Percentiles rank a stretch among this genome's conserved stretches.
Evolutionary conservation across 208 protist species (phyloP).

Genomic region (Crithidia expoeki): DNA sequence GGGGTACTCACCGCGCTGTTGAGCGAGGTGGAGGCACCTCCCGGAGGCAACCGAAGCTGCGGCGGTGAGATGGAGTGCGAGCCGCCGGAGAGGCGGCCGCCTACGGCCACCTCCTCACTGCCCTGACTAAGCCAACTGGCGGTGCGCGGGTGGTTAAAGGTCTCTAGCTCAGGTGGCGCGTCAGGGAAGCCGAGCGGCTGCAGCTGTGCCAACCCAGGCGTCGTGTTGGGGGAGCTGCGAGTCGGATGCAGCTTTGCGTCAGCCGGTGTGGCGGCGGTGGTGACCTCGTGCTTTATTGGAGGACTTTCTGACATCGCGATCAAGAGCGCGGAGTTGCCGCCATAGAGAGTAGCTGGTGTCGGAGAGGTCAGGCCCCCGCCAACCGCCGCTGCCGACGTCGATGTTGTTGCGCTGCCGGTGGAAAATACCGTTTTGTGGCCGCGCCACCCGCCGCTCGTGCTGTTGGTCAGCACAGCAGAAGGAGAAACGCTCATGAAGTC

Average conservation of each 20-base stretch:
- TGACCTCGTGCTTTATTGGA: background rate
- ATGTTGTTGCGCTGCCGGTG: background rate
- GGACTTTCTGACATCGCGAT: background rate
- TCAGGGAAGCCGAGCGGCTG: conserved; percentile 19
- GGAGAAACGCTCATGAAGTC: conserved; percentile 2
- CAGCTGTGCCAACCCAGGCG: conserved; percentile 17
- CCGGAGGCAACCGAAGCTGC: conserved; percentile 5
- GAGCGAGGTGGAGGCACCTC: background rate
- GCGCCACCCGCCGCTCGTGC: conserved; percentile 1
- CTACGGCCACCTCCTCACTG: conserved; percentile 18
- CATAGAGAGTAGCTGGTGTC: conserved; percentile 10
- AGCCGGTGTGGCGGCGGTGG: background rate
- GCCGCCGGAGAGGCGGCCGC: conserved; percentile 29
- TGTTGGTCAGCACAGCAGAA: conserved; percentile 13
- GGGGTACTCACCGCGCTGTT: background rate
- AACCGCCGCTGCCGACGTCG: background rate
- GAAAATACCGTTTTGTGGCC: background rate
- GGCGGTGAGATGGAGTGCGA: conserved; percentile 24
- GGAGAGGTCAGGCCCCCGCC: conserved; percentile 1
- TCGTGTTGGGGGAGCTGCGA: background rate
- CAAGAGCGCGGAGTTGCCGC: conserved; percentile 5
- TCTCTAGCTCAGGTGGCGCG: background rate
- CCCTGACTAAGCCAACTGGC: conserved; percentile 22
- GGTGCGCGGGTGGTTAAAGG: conserved; percentile 16
- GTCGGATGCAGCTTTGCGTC: background rate